phyloP scores from a whole-genome alignment of 2,329 filamentous ascomycete species.

The Monosporascus sp. region DNA sequence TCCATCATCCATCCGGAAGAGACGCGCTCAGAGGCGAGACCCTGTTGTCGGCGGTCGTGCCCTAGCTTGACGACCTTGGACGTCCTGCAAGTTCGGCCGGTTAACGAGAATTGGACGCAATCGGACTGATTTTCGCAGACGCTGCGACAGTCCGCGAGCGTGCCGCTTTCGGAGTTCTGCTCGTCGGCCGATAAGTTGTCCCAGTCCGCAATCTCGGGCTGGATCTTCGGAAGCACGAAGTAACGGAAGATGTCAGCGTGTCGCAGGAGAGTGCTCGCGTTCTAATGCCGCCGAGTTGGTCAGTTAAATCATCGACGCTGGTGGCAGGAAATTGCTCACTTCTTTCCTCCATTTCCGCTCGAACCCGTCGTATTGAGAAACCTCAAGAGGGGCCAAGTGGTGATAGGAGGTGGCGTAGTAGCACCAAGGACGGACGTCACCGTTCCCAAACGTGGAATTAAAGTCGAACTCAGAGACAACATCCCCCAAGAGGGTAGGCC shows the following conservation, averaged over 20 bases:
- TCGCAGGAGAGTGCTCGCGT: slow-evolving; percentile 16
- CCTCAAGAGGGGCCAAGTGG: slow-evolving; percentile 37
- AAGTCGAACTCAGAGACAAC: slow-evolving; percentile 37
- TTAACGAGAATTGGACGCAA: slow-evolving; percentile 27
- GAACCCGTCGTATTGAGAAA: slow-evolving; percentile 38
- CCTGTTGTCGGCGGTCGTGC: slow-evolving; percentile 4
- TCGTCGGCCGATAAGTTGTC: slow-evolving; percentile 25
- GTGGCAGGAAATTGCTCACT: slow-evolving; percentile 16
- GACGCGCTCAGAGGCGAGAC: slow-evolving; percentile 9
- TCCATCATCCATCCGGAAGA: slow-evolving; percentile 28
- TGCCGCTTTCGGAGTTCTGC: slow-evolving; percentile 9
- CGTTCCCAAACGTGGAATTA: slow-evolving; percentile 32
- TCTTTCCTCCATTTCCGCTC: slow-evolving; percentile 32
- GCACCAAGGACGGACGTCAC: slow-evolving; percentile 41
- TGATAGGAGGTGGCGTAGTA: slow-evolving; percentile 45
- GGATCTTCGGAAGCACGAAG: slow-evolving; percentile 20
- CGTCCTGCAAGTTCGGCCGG: slow-evolving; percentile 21
- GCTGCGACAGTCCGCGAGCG: slow-evolving; percentile 20
- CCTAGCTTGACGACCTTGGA: slow-evolving; percentile 21
- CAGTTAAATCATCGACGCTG: not conserved
- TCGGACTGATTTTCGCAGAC: slow-evolving; percentile 18
- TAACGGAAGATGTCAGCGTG: slow-evolving; percentile 26
- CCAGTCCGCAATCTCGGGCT: slow-evolving; percentile 20
- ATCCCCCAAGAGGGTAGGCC: slow-evolving; percentile 38
- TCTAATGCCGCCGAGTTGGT: slow-evolving; percentile 7